Conservation (phyloP, 805 yeast genomes). For the Kluyveromyces nonfermentans region DNA sequence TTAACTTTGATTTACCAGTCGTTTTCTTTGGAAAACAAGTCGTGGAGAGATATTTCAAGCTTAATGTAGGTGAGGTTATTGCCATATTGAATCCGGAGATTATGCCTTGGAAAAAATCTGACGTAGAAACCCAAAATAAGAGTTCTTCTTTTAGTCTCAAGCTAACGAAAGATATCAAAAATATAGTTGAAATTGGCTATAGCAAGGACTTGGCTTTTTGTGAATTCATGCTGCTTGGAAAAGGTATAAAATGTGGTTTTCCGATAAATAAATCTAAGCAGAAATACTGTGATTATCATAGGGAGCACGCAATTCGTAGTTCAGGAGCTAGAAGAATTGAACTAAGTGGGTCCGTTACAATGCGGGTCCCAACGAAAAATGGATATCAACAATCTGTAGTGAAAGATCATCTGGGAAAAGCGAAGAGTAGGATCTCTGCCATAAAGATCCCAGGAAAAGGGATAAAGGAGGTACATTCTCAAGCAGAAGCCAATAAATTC, state of each 20-base stretch:
- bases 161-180: conserved; percentile 40
- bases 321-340: conserved; percentile 64
- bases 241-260: conserved; percentile 45
- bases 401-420: conserved; percentile 25
- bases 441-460: conserved; percentile 8
- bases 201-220: conserved; percentile 64
- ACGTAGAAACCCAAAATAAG: conserved; percentile 9
- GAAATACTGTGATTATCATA: conserved; percentile 63
- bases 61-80: conserved; percentile 64
- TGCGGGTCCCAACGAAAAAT: conserved; percentile 45
- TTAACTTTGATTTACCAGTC: conserved; percentile 48
- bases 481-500: conserved; percentile 11
- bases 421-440: conserved; percentile 11
- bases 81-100: conserved; percentile 69
- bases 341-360: conserved; percentile 49
- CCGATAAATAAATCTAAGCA: conserved; percentile 48
- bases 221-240: conserved; percentile 35
- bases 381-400: conserved; percentile 37
- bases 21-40: conserved; percentile 55
- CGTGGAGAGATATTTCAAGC: conserved; percentile 61
- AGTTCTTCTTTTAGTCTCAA: conserved; percentile 43
- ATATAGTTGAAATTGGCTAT: conserved; percentile 65
- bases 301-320: conserved; percentile 44
- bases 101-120: conserved; percentile 30
- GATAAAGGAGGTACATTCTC: conserved; percentile 18